Conservation (phyloP, 1,284 basidiomycete species). For the Cutaneotrichosporon daszewskae region DNA sequence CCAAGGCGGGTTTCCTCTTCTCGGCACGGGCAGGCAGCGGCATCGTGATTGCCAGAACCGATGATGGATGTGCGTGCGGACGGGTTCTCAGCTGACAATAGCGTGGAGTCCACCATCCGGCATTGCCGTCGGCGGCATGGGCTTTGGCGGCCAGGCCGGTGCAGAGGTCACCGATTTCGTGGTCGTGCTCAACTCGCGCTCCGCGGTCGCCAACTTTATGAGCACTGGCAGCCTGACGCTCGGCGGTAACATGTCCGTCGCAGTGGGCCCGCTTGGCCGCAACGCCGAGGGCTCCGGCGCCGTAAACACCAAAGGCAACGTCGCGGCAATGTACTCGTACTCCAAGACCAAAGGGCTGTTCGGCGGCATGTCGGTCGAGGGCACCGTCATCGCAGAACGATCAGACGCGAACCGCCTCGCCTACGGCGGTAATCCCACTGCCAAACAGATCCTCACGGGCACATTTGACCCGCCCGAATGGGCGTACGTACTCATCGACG, state of each 20-base stretch:
- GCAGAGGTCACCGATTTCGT: conserved; percentile 84
- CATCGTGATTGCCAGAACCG: conserved; percentile 78
- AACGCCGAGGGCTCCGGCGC: conserved; percentile 89
- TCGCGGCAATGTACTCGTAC: conserved; percentile 96
- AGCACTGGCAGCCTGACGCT: conserved; percentile 74
- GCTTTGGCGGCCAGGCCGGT: conserved; percentile 68
- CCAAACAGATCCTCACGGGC: conserved; percentile 73
- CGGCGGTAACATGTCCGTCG: conserved; percentile 51
- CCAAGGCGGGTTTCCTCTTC: conserved; percentile 55
- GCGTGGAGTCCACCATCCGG: conserved; percentile 92
- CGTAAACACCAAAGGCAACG: conserved; percentile 75
- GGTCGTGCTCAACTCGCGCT: conserved; percentile 70
- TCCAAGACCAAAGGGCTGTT: conserved; percentile 91
- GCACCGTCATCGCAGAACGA: conserved; percentile 88
- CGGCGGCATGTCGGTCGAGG: conserved; percentile 73
- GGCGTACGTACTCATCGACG: conserved; percentile 65
- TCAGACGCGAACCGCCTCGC: conserved; percentile 82
- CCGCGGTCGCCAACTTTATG: conserved; percentile 80
- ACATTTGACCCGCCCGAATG: conserved; percentile 67
- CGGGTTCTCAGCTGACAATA: conserved; percentile 40
- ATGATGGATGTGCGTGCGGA: conserved; percentile 68
- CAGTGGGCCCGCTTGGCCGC: conserved; percentile 86
- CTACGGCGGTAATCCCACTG: conserved; percentile 67
- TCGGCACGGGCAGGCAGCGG: conserved; percentile 73
- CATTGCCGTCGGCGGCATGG: conserved; percentile 89